These are phyloP conservation scores for Sporothrix schenckii DNA, from an alignment of 2,329 filamentous ascomycete species.

Conservation along the genomic window DNA sequence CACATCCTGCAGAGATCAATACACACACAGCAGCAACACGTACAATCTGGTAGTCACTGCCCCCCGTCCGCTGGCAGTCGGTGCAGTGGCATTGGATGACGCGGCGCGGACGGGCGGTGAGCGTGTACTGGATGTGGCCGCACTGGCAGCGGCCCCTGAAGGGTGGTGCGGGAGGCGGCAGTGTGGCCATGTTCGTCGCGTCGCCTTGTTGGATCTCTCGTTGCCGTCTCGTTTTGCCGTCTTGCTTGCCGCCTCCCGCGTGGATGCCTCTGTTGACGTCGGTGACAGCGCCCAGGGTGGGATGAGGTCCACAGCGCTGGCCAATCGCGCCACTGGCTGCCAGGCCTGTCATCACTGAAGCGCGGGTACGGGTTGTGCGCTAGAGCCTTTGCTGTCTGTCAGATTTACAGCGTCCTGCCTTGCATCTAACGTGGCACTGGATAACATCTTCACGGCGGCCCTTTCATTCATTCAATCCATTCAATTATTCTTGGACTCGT, in stretches of 20 bases:
- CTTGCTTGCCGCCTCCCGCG: neutral
- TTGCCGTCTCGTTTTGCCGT: too few species aligned
- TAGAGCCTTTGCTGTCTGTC: neutral
- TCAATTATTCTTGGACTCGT: too few species aligned
- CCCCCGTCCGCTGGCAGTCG: conserved; percentile 36
- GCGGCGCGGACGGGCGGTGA: conserved; percentile 33
- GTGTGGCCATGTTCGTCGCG: too few species aligned
- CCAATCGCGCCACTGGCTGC: neutral
- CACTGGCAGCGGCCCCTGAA: conserved; percentile 36
- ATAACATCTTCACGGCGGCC: too few species aligned
- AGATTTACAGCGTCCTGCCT: neutral
- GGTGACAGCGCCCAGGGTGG: too few species aligned
- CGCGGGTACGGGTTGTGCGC: too few species aligned
- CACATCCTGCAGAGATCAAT: too few species aligned
- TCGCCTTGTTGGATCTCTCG: neutral
- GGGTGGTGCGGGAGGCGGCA: too few species aligned
- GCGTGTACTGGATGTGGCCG: conserved; percentile 36
- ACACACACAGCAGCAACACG: neutral
- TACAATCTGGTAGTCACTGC: conserved; percentile 36
- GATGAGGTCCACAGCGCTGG: neutral
- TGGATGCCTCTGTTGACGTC: neutral
- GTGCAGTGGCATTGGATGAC: conserved; percentile 36
- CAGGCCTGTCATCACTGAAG: too few species aligned
- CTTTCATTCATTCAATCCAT: too few species aligned
- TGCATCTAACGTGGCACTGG: too few species aligned